Evolutionary conservation across 1,284 basidiomycete species (phyloP), one percentile per base, ranked within the genome.

Genomic region (Pyrrhoderma lamaoense): DNA sequence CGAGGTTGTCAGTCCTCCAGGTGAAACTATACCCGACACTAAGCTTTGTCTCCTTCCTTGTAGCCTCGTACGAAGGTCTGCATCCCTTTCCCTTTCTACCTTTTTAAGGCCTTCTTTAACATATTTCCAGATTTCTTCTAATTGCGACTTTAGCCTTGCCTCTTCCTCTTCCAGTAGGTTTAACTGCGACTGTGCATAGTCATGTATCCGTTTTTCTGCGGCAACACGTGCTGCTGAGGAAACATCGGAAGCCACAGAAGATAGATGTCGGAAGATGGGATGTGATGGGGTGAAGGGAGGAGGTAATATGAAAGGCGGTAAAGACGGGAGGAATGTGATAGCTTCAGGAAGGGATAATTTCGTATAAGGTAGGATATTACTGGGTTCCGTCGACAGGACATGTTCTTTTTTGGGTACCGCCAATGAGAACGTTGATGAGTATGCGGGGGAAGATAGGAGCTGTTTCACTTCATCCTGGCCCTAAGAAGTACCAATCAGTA

Each of bases 221-320:
- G 69, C 65, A 23, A 71, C 65, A 51, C 85, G 76, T 47, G 80
- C 64, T 44, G 65, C 69, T 36, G 78, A 67, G 1, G 85, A 85
- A 58, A 76, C 68, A 35, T 71, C 66, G 16, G 67, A 64, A 19
- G 85, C 86, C 49, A 80, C 60, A 27, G 74, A 70, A 27, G 82
- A 74, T 31, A 90, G 70, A 61, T 83, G 76, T 34, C 70, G 57
- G 61, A 89, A 90, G 40, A 82, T 77, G 7, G 80, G 77, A 59
- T 89, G 84, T 19, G 80, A 80, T 11, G 87, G 81, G 0, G 83
- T 79, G 64, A 86, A 89, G 8, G 87, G 86, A 14, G 83, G 77
- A 18, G 85, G 85, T 25, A 80, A 76, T 62, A 89, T 85, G 25
- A 89, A 66, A 2, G 82, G 71, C 39, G 70, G 70, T 61, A 76